Evolutionary conservation across 345 rosid species (phyloP), one percentile per base, ranked within the genome.

Genomic region (Pugionium cornutum): DNA sequence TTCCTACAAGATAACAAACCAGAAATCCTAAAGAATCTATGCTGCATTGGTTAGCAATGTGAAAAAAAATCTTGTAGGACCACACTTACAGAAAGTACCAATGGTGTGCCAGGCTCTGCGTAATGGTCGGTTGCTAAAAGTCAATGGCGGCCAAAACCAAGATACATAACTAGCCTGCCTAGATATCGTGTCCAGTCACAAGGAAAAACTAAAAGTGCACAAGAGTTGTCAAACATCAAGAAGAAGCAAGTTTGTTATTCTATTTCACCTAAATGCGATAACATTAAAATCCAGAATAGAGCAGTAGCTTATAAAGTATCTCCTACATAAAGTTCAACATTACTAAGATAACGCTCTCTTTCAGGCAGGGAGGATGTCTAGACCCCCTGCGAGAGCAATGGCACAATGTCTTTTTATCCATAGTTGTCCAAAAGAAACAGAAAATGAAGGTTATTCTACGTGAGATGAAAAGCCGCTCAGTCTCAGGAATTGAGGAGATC

Each of bases 401-500:
- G 70, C 76, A 79, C 73, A 43, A 58, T 57, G 83, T 83, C 82
- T 72, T 72, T 78, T 66, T 60, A 79, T 68, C 79, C 79, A 84
- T 69, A 79, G 29, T 44, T 66, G 69, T 82, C 66, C 82, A 76
- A 73, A 67, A 2, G 44, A 72, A 72, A 70, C 41, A 58, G 25
- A 70, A 74, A 75, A 77, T 18, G 64, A 56, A 35, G 70, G 78
- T 75, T 56, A 75, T 63, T 56, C 67, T 75, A 69, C 8, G 31
- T 69, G 30, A 63, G 78, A 69, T 64, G 18, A 69, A 69, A 67
- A 64, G 78, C 58, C 67, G 50, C 70, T 68, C 64, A 31, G 64
- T 47, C 53, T 44, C 76, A 4, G 56, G 50, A 59, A 6, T 25
- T n/a, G 30, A 48, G 30, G 40, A 54, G 62, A 66, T 66, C 69